Conservation (phyloP, 495 filamentous ascomycete genomes). For the Tuber microsphaerosporum region DNA sequence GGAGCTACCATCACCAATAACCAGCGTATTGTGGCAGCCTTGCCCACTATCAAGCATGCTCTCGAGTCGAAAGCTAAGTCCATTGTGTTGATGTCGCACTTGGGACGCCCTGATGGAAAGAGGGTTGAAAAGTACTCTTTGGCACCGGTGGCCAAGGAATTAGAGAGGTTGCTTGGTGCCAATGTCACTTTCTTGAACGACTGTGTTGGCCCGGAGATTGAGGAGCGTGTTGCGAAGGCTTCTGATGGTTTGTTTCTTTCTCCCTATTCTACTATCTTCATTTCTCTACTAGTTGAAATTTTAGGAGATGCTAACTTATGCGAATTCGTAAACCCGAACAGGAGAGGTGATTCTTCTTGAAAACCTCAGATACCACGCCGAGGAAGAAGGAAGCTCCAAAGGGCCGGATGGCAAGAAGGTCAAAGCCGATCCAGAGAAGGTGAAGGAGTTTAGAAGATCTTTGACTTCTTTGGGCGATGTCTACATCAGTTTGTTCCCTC, state of each 20-base stretch:
- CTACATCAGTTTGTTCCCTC: slow-evolving; percentile 73
- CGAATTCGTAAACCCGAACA: slow-evolving; percentile 15
- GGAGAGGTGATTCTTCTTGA: slow-evolving; percentile 83
- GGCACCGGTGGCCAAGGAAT: slow-evolving; percentile 81
- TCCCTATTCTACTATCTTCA: not conserved
- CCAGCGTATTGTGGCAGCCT: slow-evolving; percentile 93
- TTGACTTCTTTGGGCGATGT: slow-evolving; percentile 91
- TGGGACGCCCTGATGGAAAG: slow-evolving; percentile 90
- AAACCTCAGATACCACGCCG: slow-evolving; percentile 94
- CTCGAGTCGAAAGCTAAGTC: slow-evolving; percentile 89
- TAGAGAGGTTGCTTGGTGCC: slow-evolving; percentile 78
- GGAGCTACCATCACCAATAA: slow-evolving; percentile 88
- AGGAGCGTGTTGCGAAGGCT: slow-evolving; percentile 81
- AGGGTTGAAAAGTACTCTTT: slow-evolving; percentile 85
- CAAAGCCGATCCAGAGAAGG: slow-evolving; percentile 88
- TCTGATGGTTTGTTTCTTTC: slow-evolving; percentile 48
- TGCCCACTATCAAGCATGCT: slow-evolving; percentile 98
- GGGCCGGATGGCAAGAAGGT: slow-evolving; percentile 91
- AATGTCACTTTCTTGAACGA: slow-evolving; percentile 81
- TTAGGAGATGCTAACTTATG: not conserved
- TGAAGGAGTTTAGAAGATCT: slow-evolving; percentile 88
- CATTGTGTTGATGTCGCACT: slow-evolving; percentile 96
- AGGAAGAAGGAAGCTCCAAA: slow-evolving; percentile 93
- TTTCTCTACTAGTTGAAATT: not conserved
- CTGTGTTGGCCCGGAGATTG: slow-evolving; percentile 80